Evolutionary conservation across 805 yeast species (phyloP).

Genomic region (Kuraishia hungarica): DNA sequence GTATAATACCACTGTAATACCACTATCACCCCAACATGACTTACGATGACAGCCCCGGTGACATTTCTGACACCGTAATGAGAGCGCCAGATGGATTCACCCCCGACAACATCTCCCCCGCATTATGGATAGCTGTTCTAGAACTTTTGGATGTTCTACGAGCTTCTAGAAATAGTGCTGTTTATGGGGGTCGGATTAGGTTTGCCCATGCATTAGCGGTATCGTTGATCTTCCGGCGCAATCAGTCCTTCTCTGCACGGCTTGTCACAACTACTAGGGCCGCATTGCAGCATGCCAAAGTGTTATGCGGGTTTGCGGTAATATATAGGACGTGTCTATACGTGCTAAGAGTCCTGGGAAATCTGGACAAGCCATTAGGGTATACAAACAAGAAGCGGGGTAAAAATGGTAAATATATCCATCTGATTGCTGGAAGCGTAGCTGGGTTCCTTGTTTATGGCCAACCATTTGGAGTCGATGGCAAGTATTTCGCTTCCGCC

Average conservation of each 20-base stretch:
- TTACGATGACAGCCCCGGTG: not conserved
- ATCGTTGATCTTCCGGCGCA: conserved; percentile 3
- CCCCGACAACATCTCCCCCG: not conserved
- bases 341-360: not conserved
- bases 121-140: not conserved
- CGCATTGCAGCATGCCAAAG: conserved; percentile 23
- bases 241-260: not conserved
- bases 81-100: not conserved
- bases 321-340: conserved; percentile 13
- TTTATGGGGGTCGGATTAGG: conserved; percentile 5
- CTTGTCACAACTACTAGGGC: conserved; percentile 5
- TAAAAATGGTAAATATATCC: conserved; percentile 1
- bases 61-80: not conserved
- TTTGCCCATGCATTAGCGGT: conserved; percentile 6
- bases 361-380: not conserved
- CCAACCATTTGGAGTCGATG: conserved; percentile 1
- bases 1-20: too few species aligned
- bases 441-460: conserved; percentile 24
- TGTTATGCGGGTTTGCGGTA: conserved; percentile 21
- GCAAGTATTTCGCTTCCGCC: conserved; percentile 10
- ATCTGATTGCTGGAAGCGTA: conserved; percentile 19
- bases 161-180: conserved; percentile 4
- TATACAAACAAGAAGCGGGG: not conserved
- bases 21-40: too few species aligned
- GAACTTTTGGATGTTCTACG: conserved; percentile 2